Base-by-base conservation (phyloP, 202 grass and related monocot species). In the Elaeis oleifera region DNA sequence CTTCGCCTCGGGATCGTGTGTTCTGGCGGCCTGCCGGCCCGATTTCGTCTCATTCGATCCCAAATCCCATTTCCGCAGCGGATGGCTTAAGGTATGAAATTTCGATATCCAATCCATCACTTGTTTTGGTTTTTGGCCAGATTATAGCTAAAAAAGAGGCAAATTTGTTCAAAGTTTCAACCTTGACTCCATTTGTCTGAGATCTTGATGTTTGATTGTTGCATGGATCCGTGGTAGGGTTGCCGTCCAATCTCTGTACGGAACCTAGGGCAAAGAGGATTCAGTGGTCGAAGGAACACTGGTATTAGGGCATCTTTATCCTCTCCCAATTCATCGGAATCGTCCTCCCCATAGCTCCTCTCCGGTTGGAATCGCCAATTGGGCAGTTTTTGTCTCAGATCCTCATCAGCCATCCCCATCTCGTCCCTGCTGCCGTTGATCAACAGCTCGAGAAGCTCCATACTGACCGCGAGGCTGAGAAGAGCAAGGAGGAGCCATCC, bases 341-440 rank as follows among this genome's bases (percentile, higher is more conserved):
- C 84, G 22, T 78, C 87, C 1, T 84, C 74, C 23, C 82, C 1
- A 89, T 97, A 62, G 94, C 94, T 55, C 94, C 94, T 60, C 82
- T 99, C 21, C 78, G 82, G 54, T 74, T 99, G 77, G 94, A 92
- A 57, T 99, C 94, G 4, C 85, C 94, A 4, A 63, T 85, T 31
- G 94, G 94, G 52, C 82, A 92, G 75, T 81, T 99, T 25, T 78
- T 99, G 61, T 89, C 85, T 3, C 88, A 99, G 73, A 92, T 99
- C 51, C 67, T 99, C n/a, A 71, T 69, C 69, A 92, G 71, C 54
- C 94, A 99, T 80, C 94, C 94, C 26, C 94, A 99, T 77, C 82
- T 99, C 16, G 80, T 99, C 9, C 69, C 94, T 4, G 88, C 94
- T 11, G 94, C 94, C 8, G 94, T 78, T 27, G 94, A 99, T 70